Conservation (phyloP, 192 early-diverging fungal species). For the Dispira simplex region DNA sequence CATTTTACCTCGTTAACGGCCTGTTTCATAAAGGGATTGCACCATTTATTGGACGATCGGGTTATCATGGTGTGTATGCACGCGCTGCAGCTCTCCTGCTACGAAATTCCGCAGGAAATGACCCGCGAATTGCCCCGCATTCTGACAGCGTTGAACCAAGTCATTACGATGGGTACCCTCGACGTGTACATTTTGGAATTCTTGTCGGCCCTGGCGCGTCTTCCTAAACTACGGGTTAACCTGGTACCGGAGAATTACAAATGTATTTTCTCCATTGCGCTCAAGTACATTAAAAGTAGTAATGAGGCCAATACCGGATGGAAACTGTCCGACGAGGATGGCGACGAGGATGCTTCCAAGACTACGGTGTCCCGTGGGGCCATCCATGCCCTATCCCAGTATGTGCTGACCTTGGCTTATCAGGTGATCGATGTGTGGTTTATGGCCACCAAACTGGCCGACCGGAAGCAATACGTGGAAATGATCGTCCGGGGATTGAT, state of each 20-base stretch:
- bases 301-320: conserved; percentile 23
- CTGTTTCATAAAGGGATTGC: conserved; percentile 3
- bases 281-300: conserved; percentile 58
- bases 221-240: conserved; percentile 62
- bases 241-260: conserved; percentile 68
- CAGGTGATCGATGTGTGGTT: conserved; percentile 87
- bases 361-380: conserved; percentile 11
- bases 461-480: conserved; percentile 65
- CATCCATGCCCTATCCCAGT: conserved; percentile 47
- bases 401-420: conserved; percentile 84
- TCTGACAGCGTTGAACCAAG: conserved; percentile 60
- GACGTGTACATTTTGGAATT: conserved; percentile 84
- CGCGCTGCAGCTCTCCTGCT: conserved; percentile 6
- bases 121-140: conserved; percentile 53
- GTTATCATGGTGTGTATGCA: conserved; percentile 12
- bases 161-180: conserved; percentile 60
- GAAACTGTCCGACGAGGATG: conserved; percentile 15
- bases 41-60: conserved; percentile 11
- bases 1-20: neutral
- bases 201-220: conserved; percentile 67
- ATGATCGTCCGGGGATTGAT: conserved; percentile 64
- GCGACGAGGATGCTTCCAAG: conserved; percentile 6
- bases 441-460: conserved; percentile 51
- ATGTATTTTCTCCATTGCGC: conserved; percentile 78
- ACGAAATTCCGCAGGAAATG: conserved; percentile 40